phyloP scores from a whole-genome alignment of 805 yeast genomes.

The Nakazawaea wickerhamii region DNA sequence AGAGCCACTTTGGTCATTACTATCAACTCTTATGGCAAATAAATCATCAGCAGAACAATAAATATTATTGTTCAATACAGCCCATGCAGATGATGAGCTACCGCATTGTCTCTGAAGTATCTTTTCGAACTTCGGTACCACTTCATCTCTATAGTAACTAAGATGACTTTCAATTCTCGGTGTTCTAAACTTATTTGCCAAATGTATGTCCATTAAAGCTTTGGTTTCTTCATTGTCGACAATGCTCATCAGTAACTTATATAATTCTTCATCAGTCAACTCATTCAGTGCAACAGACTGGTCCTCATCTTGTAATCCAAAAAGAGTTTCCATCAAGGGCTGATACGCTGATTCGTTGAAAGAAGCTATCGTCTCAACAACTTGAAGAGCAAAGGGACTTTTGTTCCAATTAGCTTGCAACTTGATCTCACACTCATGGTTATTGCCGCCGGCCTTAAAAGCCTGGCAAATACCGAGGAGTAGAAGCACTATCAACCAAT shows the following conservation, averaged over 20 bases:
- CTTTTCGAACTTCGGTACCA: conserved; percentile 30
- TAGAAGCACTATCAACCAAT: conserved; percentile 1
- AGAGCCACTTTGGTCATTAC: conserved; percentile 19
- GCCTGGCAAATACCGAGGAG: conserved; percentile 1
- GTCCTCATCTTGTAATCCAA: conserved; percentile 27
- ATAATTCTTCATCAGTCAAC: conserved; percentile 23
- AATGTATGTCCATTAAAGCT: conserved; percentile 33
- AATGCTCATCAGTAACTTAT: conserved; percentile 18
- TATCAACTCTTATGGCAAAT: conserved; percentile 66
- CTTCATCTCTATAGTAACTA: conserved; percentile 37
- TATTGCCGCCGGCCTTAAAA: conserved; percentile 9
- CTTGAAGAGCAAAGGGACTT: conserved; percentile 36
- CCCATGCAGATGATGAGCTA: conserved; percentile 36
- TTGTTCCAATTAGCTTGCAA: conserved; percentile 34
- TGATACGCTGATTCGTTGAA: conserved; percentile 32
- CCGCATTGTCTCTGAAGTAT: conserved; percentile 16
- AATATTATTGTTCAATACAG: conserved; percentile 43
- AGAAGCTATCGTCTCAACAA: conserved; percentile 35
- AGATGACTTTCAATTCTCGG: conserved; percentile 67
- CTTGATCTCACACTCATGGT: conserved; percentile 23
- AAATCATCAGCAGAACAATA: conserved; percentile 70
- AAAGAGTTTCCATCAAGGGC: conserved; percentile 25
- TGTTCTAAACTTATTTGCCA: conserved; percentile 43
- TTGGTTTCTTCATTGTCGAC: conserved; percentile 12
- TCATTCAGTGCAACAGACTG: conserved; percentile 15